Base-by-base conservation (phyloP, 148 eudicot species). In the Fagopyrum homotropicum region DNA sequence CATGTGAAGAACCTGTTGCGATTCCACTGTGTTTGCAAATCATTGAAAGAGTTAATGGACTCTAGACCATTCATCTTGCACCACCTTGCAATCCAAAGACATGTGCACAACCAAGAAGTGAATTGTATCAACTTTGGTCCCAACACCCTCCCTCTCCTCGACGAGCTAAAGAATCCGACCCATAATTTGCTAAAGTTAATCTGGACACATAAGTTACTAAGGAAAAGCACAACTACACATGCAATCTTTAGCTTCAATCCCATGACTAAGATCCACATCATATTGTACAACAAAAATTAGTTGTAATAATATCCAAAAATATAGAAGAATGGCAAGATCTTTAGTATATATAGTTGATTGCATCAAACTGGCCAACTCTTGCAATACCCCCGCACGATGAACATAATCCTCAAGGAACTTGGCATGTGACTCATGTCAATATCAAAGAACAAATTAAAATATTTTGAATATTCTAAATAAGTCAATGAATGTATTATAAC, bases 351-450 rank as follows among this genome's bases (percentile, higher is more conserved):
- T 5, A 73, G 45, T 71, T 2, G 72, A 68, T 14, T n/a, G 54
- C 14, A 16, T 60, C 44, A 4, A 61, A 72, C 80, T 79, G 51
- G 73, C 98, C 98, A 54, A 96, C 98, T 86, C 98, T 90, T 60
- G 98, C 98, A 54, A 97, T 91, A 87, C 98, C 97, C 54, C 98
- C 79, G 92, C 98, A 72, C 98, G 98, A 78, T 94, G 98, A 76
- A 92, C 85, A 79, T 94, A 94, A 59, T 94, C 98, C 75, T 78
- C 77, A 10, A 93, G 88, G 70, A 72, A 76, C 79, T 97, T 95
- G 85, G 77, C 75, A 75, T 8, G 75, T 7, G 22, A 43, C 61
- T 64, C 35, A 16, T 11, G 35, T 63, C 2, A 75, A 47, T 52
- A 84, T 76, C 57, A 51, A 19, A 50, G 29, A 48, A 26, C 14